A percentile compares a stretch with the other conserved stretches of the same genome.
Conservation (phyloP, 129 eudicot species). For the Tagetes patula region DNA sequence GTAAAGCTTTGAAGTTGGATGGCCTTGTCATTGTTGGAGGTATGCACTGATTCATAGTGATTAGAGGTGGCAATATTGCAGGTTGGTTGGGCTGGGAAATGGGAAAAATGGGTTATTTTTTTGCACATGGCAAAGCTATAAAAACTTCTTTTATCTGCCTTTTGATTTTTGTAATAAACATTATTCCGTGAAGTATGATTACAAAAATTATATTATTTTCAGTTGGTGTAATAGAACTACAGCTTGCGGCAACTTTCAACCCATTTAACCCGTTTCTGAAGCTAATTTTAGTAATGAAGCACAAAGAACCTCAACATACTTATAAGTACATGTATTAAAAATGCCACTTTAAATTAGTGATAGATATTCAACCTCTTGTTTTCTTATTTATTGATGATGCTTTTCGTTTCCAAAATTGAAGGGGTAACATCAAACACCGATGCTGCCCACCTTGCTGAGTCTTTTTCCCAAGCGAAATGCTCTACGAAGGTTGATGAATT, state of each 20-base stretch:
- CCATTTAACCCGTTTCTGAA: not conserved
- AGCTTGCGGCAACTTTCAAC: not conserved
- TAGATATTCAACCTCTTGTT: not conserved
- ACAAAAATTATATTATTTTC: too few species aligned
- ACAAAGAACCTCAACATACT: too few species aligned
- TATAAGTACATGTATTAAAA: not conserved
- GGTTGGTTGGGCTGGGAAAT: not conserved
- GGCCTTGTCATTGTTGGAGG: slow-evolving; percentile 96
- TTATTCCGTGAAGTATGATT: not conserved
- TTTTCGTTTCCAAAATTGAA: slow-evolving; percentile 26
- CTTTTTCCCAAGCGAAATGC: slow-evolving; percentile 86
- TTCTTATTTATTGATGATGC: slow-evolving; percentile 20
- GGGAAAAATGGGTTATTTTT: not conserved
- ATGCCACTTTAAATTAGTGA: not conserved
- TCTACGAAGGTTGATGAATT: slow-evolving; percentile 61
- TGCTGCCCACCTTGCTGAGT: slow-evolving; percentile 98
- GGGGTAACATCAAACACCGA: slow-evolving; percentile 99
- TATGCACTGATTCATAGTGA: slow-evolving; percentile 29
- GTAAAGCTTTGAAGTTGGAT: slow-evolving; percentile 83
- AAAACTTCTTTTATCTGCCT: not conserved
- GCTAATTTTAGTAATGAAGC: not conserved
- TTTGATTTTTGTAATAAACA: not conserved
- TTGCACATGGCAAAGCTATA: not conserved
- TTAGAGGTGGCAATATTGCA: not conserved
- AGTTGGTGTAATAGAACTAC: not conserved